phyloP scores from a whole-genome alignment of 768 basidiomycete genomes.

The Paxillus involutus region DNA sequence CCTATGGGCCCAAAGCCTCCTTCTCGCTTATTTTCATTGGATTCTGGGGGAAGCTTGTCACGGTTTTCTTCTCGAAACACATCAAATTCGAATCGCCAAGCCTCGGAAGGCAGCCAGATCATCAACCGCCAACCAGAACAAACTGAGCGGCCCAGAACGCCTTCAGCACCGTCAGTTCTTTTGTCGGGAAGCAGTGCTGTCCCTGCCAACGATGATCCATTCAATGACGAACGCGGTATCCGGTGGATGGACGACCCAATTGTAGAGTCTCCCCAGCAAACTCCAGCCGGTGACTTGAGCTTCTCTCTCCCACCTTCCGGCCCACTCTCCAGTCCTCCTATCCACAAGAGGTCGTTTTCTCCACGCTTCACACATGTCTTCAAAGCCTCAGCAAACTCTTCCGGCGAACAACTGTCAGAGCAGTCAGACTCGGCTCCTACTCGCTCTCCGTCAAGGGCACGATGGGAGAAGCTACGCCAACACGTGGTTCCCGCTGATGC shows the following conservation, averaged over 20 bases:
- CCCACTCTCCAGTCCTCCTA: neutral
- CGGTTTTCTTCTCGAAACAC: neutral
- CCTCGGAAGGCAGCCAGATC: neutral
- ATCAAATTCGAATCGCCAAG: constrained; percentile 5
- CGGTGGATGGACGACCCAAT: constrained; percentile 5
- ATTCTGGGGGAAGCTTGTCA: constrained; percentile 14
- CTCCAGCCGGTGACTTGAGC: neutral
- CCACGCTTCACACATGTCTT: constrained; percentile 4
- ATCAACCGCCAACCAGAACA: neutral
- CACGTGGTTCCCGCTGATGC: constrained; percentile 44
- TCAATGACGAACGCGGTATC: neutral
- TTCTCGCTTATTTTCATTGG: constrained; percentile 26
- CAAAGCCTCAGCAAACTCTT: constrained; percentile 2
- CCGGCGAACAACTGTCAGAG: neutral
- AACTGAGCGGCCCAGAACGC: neutral
- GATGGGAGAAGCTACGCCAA: constrained; percentile 56
- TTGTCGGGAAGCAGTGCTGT: neutral
- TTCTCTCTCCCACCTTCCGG: neutral
- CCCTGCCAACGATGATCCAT: neutral
- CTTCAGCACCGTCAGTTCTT: neutral
- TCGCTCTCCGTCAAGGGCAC: constrained; percentile 37
- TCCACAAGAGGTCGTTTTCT: constrained; percentile 10
- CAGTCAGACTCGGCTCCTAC: neutral
- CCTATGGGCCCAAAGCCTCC: neutral
- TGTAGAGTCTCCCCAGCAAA: constrained; percentile 4